phyloP scores from a whole-genome alignment of 1,139 yeast genomes.

The Hansenula sp. region DNA sequence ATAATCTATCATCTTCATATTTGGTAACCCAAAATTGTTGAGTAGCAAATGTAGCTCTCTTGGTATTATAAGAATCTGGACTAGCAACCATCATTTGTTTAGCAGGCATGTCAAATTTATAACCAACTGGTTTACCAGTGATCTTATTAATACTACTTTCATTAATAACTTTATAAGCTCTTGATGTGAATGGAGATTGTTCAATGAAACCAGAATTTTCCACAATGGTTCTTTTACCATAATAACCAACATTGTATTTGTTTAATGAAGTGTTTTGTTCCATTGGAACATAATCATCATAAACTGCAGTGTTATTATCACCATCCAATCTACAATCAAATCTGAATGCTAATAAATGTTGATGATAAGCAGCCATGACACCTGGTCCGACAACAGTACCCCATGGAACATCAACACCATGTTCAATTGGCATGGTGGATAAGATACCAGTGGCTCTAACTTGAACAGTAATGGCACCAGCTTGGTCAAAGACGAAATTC shows the following conservation, averaged over 20 bases:
- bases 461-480: constrained; percentile 79
- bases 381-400: constrained; percentile 85
- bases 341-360: constrained; percentile 80
- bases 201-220: constrained; percentile 74
- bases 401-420: constrained; percentile 70
- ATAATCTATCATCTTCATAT: constrained; percentile 51
- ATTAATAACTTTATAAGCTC: constrained; percentile 76
- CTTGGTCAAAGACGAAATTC: constrained; percentile 76
- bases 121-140: constrained; percentile 76
- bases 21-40: constrained; percentile 61
- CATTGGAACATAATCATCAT: constrained; percentile 69
- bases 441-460: constrained; percentile 87
- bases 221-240: constrained; percentile 57
- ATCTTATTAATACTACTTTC: constrained; percentile 75
- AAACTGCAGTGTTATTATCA: constrained; percentile 72
- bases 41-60: constrained; percentile 57
- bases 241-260: constrained; percentile 75
- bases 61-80: constrained; percentile 45
- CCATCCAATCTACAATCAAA: constrained; percentile 89
- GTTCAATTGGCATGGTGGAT: constrained; percentile 82
- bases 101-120: constrained; percentile 76
- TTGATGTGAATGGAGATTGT: constrained; percentile 72
- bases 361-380: constrained; percentile 86
- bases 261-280: constrained; percentile 54
- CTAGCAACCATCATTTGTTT: constrained; percentile 61